Evolutionary conservation across 1,284 basidiomycete species (phyloP), one percentile per base, ranked within the genome.

Genomic region (Heliocybe sulcata): DNA sequence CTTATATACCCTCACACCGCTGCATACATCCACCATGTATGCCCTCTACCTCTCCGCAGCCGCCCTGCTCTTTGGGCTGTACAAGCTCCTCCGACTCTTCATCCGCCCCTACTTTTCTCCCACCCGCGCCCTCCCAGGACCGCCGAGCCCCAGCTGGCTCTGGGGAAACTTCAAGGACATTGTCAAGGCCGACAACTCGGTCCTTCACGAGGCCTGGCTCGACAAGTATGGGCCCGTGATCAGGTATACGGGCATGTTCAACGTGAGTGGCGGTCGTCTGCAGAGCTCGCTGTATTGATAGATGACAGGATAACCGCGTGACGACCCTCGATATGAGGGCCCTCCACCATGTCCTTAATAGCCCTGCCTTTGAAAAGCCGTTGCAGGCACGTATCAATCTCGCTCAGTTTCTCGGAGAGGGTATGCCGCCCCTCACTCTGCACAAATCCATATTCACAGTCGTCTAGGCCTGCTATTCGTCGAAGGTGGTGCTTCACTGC

Each of bases 321-420:
- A 59, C 65, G 27, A 72, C 71, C 0, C 58, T 65, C 45, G 73
- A 76, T 52, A 58, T 63, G 0, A 64, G 70, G 9, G 75, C 72
- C 0, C 16, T 75, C 35, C 67, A 67, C 33, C 68, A 75, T 52
- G 64, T 75, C 54, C 59, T 75, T 14, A 69, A 71, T 54, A 68
- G 65, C 11, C 54, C 54, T 1, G 62, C 65, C 12, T 75, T 68
- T 45, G 64, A 69, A 56, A 75, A 73, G 55, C 64, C 70, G 0
- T 57, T 59, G 2, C 51, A 59, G 10, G 51, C 54, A 2, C 64
- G 67, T 11, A 53, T 54, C 14, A 53, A 25, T 20, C 57, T 73
- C 2, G 45, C 55, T 2, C 53, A 58, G 27, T 23, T 69, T 10
- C 54, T 72, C 10, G 72, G 71, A 8, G 55, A 65, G 59, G 69